Conservation (phyloP, 768 basidiomycete species). For the Leccinum rimulosum region DNA sequence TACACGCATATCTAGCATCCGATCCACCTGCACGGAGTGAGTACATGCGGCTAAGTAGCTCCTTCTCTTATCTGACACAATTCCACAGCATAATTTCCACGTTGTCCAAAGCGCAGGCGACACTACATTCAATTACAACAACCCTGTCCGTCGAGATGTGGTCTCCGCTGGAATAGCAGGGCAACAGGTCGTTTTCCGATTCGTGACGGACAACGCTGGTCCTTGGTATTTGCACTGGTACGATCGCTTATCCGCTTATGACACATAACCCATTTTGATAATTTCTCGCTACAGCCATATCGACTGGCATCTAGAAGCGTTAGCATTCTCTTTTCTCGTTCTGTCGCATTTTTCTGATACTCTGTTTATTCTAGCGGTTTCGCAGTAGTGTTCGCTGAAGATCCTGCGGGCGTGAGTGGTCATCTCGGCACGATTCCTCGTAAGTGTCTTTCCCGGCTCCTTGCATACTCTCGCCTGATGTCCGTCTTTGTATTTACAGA, state of each 20-base stretch:
- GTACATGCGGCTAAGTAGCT: neutral
- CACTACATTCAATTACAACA: conserved; percentile 31
- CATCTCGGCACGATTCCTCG: conserved; percentile 19
- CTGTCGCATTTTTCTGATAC: neutral
- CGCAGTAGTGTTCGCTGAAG: conserved; percentile 26
- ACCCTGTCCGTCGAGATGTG: conserved; percentile 37
- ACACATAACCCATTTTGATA: neutral
- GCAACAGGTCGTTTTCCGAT: conserved; percentile 51
- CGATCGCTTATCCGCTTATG: neutral
- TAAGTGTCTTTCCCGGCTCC: conserved; percentile 1
- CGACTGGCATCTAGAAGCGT: conserved; percentile 31
- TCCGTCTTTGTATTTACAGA: conserved; percentile 14
- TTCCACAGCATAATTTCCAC: conserved; percentile 32
- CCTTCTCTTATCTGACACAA: neutral
- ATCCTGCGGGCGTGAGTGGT: conserved; percentile 16
- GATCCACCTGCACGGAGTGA: conserved; percentile 29
- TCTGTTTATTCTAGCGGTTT: conserved; percentile 21
- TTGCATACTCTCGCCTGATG: neutral
- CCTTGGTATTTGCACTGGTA: conserved; percentile 50
- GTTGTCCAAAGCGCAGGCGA: conserved; percentile 34
- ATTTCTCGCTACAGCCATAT: conserved; percentile 21
- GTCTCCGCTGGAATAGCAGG: conserved; percentile 27
- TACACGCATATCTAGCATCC: conserved; percentile 21
- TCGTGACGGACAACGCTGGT: conserved; percentile 62
- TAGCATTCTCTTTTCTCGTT: neutral